Percentiles rank a stretch among this genome's conserved stretches.
Conservation (phyloP, 352 stramenopile genomes). For the Phytophthora melonis region DNA sequence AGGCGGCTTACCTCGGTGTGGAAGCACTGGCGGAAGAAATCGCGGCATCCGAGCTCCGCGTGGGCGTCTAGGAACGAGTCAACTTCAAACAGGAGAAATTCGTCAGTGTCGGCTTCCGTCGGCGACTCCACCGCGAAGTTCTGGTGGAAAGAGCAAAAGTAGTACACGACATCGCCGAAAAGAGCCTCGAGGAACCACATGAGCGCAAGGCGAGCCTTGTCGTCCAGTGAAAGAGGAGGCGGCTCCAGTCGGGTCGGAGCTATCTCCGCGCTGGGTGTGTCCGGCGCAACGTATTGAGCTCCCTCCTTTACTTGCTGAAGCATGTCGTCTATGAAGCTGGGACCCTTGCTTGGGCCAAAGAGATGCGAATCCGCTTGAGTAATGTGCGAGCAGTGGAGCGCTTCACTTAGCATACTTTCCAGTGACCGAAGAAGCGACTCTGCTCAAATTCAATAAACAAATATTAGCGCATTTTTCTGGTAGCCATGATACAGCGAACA, state of each 20-base stretch:
- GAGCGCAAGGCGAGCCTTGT: constrained; percentile 52
- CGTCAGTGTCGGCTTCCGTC: constrained; percentile 19
- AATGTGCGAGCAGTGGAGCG: constrained; percentile 49
- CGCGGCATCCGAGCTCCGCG: constrained; percentile 75
- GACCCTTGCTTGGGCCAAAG: constrained; percentile 42
- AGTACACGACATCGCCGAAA: constrained; percentile 69
- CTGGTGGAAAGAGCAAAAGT: constrained; percentile 69
- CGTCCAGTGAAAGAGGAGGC: constrained; percentile 18
- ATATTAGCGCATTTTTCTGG: constrained; percentile 1
- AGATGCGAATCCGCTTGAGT: constrained; percentile 58
- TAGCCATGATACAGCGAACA: not conserved
- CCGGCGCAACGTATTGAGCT: not conserved
- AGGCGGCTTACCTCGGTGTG: constrained; percentile 60
- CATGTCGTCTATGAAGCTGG: constrained; percentile 47
- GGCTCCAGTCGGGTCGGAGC: not conserved
- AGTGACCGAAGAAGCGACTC: constrained; percentile 63
- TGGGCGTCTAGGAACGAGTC: constrained; percentile 71
- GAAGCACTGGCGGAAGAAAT: constrained; percentile 85
- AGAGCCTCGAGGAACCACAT: constrained; percentile 69
- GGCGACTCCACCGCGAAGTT: constrained; percentile 37
- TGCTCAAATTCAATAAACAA: constrained; percentile 28
- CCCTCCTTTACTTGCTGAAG: constrained; percentile 4
- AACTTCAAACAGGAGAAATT: constrained; percentile 66
- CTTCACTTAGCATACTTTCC: constrained; percentile 53
- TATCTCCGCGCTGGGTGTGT: constrained; percentile 15